Conservation (phyloP, 2,329 filamentous ascomycete species). For the Plenodomus lindquistii region DNA sequence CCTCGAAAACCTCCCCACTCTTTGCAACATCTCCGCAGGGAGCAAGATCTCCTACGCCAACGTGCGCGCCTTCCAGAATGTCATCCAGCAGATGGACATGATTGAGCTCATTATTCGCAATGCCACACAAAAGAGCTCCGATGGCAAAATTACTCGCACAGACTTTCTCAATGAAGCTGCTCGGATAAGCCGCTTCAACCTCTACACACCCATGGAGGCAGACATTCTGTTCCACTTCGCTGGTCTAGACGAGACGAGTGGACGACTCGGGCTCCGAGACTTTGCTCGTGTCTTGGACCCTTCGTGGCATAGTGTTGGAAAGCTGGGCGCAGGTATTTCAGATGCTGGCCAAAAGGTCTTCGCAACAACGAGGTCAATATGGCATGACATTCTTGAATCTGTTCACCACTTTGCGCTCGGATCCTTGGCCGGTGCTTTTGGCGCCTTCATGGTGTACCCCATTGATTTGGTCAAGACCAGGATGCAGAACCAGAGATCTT, state of each 20-base stretch:
- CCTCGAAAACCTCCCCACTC: slow-evolving; percentile 83
- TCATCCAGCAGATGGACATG: slow-evolving; percentile 97
- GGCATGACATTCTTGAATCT: slow-evolving; percentile 73
- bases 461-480: slow-evolving; percentile 98
- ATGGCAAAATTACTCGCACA: slow-evolving; percentile 90
- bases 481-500: slow-evolving; percentile 91
- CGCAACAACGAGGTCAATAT: slow-evolving; percentile 59
- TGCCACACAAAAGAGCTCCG: slow-evolving; percentile 77
- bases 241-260: slow-evolving; percentile 85
- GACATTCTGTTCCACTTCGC: slow-evolving; percentile 99
- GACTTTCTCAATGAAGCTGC: slow-evolving; percentile 96
- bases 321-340: slow-evolving; percentile 54
- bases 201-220: slow-evolving; percentile 98
- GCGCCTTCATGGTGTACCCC: slow-evolving; percentile 98
- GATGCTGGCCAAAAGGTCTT: slow-evolving; percentile 58
- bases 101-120: slow-evolving; percentile 91
- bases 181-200: slow-evolving; percentile 86
- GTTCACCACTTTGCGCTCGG: slow-evolving; percentile 89
- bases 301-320: slow-evolving; percentile 75
- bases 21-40: slow-evolving; percentile 91
- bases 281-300: slow-evolving; percentile 96
- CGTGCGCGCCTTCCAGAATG: slow-evolving; percentile 95
- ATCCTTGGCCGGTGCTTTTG: slow-evolving; percentile 90
- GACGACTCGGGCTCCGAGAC: slow-evolving; percentile 77
- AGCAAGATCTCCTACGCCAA: slow-evolving; percentile 98